These are phyloP conservation scores for Colletotrichum cuscutae DNA, from an alignment of 2,329 filamentous ascomycete species.

Conservation along the genomic window DNA sequence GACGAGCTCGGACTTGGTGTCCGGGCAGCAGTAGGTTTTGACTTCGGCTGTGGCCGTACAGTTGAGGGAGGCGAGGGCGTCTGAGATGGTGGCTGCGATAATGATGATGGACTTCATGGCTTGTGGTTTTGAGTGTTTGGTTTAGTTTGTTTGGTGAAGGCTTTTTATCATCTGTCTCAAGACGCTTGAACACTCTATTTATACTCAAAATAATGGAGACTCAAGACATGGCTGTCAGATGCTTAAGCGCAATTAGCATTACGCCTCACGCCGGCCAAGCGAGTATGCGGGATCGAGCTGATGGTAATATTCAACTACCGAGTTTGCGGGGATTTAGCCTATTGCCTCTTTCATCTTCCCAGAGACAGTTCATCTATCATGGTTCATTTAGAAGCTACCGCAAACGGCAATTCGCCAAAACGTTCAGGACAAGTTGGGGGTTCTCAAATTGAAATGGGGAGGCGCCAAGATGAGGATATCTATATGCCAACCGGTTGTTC, in stretches of 20 bases:
- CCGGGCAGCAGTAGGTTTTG: constrained; percentile 36
- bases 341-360: neutral
- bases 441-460: neutral
- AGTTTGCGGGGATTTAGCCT: neutral
- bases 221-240: neutral
- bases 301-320: neutral
- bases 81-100: constrained; percentile 6
- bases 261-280: neutral
- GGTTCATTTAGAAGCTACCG: neutral
- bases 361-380: neutral
- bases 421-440: neutral
- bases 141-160: neutral
- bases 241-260: neutral
- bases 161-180: too few relatives aligned
- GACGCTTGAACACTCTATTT: neutral
- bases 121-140: neutral
- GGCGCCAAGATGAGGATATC: neutral
- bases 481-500: neutral
- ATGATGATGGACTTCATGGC: constrained; percentile 20
- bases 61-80: constrained; percentile 34
- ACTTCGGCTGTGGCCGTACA: constrained; percentile 29
- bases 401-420: neutral
- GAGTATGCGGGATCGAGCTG: too few relatives aligned
- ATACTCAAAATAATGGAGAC: neutral
- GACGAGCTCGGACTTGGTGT: constrained; percentile 33